Percentiles rank a stretch among this genome's conserved stretches.
Conservation (phyloP, 2,329 filamentous ascomycete species). For the Purpureocillium lavendulum region DNA sequence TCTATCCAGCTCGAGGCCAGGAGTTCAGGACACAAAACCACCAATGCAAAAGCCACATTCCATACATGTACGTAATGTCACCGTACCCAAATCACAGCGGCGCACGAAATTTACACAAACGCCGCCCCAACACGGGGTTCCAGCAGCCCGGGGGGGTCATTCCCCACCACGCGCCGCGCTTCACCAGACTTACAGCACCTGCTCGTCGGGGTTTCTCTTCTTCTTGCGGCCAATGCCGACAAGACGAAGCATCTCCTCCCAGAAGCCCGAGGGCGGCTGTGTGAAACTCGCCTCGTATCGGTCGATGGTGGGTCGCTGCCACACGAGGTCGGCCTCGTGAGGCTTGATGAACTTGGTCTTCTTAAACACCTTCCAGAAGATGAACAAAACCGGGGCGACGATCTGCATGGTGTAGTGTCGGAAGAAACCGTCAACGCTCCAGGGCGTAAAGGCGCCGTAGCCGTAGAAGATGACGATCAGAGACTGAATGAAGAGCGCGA, state of each 20-base stretch:
- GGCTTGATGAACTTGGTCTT: slow-evolving; percentile 45
- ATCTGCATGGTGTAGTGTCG: slow-evolving; percentile 50
- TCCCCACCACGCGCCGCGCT: no score
- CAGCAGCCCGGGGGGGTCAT: no score
- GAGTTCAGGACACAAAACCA: no score
- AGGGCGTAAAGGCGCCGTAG: slow-evolving; percentile 42
- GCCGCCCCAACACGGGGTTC: no score
- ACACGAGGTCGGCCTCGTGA: slow-evolving; percentile 48
- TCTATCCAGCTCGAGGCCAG: no score
- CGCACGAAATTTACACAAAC: not conserved
- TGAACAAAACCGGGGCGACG: slow-evolving; percentile 43
- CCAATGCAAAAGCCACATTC: no score
- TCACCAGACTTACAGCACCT: no score
- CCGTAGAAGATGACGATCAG: slow-evolving; percentile 43
- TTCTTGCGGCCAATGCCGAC: slow-evolving; percentile 26
- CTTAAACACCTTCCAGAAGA: slow-evolving; percentile 57
- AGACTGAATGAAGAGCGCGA: slow-evolving; percentile 32
- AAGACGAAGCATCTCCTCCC: slow-evolving; percentile 42
- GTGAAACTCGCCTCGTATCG: slow-evolving; percentile 45
- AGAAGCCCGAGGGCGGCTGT: slow-evolving; percentile 42
- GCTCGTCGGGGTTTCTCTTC: slow-evolving; percentile 9
- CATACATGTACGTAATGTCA: no score
- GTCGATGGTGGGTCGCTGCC: slow-evolving; percentile 52
- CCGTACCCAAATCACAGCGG: not conserved
- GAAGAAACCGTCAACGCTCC: slow-evolving; percentile 39